These are phyloP conservation scores for Xenoacremonium recifei DNA, from an alignment of 2,329 filamentous ascomycete species.

Conservation along the genomic window DNA sequence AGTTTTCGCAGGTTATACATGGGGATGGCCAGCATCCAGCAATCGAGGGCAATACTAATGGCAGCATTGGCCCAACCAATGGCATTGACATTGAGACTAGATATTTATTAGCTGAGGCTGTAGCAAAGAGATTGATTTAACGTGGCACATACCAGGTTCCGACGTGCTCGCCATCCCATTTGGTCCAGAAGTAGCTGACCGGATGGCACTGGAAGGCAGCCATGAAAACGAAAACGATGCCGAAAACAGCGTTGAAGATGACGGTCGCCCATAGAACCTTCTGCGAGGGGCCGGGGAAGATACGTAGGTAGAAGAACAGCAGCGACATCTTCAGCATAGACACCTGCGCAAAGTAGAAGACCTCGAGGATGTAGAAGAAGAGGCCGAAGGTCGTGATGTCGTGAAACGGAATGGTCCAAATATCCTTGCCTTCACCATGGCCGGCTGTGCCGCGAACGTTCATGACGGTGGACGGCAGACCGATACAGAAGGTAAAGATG, in stretches of 20 bases:
- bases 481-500: constrained; percentile 7
- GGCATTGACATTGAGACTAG: constrained; percentile 34
- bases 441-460: constrained; percentile 14
- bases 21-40: constrained; percentile 42
- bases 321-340: constrained; percentile 16
- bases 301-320: constrained; percentile 19
- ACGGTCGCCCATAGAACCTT: constrained; percentile 15
- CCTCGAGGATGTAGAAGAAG: constrained; percentile 14
- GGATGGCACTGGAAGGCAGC: constrained; percentile 39
- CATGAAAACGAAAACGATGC: constrained; percentile 30
- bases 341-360: constrained; percentile 16
- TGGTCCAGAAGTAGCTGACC: constrained; percentile 38
- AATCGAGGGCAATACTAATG: constrained; percentile 41
- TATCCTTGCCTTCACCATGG: constrained; percentile 14
- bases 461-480: constrained; percentile 14
- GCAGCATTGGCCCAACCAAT: constrained; percentile 42
- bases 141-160: constrained; percentile 34
- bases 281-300: constrained; percentile 12
- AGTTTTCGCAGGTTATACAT: constrained; percentile 36
- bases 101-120: not conserved
- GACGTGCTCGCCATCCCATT: constrained; percentile 38
- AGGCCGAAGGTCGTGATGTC: constrained; percentile 13
- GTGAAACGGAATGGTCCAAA: constrained; percentile 15
- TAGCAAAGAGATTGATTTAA: not conserved
- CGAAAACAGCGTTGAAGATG: constrained; percentile 18